These are phyloP conservation scores for Periglandula ipomoeae DNA, from an alignment of 2,329 filamentous ascomycete genomes.

Conservation along the genomic window DNA sequence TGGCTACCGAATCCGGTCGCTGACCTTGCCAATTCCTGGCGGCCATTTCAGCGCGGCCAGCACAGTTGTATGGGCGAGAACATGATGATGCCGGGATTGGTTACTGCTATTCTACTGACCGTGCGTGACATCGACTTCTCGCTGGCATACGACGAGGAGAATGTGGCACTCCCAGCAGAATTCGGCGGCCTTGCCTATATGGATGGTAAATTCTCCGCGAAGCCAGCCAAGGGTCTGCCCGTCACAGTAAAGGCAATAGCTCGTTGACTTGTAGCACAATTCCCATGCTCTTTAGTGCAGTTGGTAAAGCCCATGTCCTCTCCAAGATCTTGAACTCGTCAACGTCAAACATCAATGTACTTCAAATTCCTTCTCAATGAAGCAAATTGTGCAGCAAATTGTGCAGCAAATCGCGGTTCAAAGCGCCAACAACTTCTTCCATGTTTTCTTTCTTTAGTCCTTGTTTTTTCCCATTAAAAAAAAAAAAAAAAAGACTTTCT, in stretches of 20 bases:
- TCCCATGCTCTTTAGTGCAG: not conserved
- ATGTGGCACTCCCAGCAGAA: not conserved
- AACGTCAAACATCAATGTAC: too few species aligned
- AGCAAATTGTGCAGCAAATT: too few species aligned
- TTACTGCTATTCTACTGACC: not conserved
- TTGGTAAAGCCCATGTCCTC: not conserved
- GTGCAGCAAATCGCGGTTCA: too few species aligned
- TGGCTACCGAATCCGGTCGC: constrained; percentile 1
- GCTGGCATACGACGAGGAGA: constrained; percentile 1
- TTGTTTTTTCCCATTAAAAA: too few species aligned
- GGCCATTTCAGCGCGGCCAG: constrained; percentile 2
- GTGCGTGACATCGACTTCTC: not conserved
- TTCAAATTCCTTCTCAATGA: too few species aligned
- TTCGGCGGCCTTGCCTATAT: constrained; percentile 1
- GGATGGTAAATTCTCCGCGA: constrained; percentile 3
- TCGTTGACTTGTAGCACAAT: not conserved
- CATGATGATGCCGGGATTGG: constrained; percentile 4
- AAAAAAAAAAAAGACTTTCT: too few species aligned
- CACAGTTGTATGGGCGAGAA: constrained; percentile 6
- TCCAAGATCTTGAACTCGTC: too few species aligned
- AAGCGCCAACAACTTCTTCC: too few species aligned
- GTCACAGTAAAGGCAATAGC: constrained; percentile 1
- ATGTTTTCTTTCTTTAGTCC: too few species aligned
- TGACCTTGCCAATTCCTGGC: not conserved
- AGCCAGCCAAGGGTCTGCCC: constrained; percentile 3